Evolutionary conservation across 805 yeast species (phyloP).

Genomic region (Ogataea ramenticola): DNA sequence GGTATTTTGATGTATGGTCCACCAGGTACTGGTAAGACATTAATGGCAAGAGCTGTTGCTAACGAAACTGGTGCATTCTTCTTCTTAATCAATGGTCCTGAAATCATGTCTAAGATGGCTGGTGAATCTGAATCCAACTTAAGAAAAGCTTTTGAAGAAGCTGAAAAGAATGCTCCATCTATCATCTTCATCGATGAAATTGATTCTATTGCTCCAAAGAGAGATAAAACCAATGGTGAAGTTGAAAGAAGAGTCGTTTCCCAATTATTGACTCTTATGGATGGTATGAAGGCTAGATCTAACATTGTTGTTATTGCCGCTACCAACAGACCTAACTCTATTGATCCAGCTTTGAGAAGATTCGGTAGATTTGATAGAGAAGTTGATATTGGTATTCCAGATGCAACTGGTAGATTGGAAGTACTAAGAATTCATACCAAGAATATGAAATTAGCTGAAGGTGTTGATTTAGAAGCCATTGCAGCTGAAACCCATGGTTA

Average conservation of each 20-base stretch:
- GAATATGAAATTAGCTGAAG: conserved; percentile 94
- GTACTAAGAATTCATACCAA: conserved; percentile 95
- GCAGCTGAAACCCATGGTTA: conserved; percentile 99
- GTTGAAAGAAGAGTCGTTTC: conserved; percentile 99
- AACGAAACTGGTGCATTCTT: conserved; percentile 99
- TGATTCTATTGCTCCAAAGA: conserved; percentile 98
- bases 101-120: conserved; percentile 99
- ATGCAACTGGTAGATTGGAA: conserved; percentile 97
- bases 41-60: conserved; percentile 99
- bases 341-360: conserved; percentile 80
- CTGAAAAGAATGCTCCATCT: conserved; percentile 97
- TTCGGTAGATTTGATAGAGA: conserved; percentile 84
- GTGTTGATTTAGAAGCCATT: conserved; percentile 90
- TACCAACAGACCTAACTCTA: conserved; percentile 80
- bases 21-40: conserved; percentile 99
- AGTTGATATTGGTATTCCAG: conserved; percentile 89
- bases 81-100: conserved; percentile 97
- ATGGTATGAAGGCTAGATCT: conserved; percentile 99
- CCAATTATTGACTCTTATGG: conserved; percentile 95
- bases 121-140: conserved; percentile 97
- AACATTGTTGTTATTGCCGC: conserved; percentile 98
- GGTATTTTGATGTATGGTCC: conserved; percentile 99
- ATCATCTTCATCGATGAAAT: conserved; percentile 98
- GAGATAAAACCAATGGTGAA: conserved; percentile 99
- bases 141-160: conserved; percentile 98